Base-by-base conservation (phyloP, 2,329 filamentous ascomycete genomes). In the Penicillium sp. region DNA sequence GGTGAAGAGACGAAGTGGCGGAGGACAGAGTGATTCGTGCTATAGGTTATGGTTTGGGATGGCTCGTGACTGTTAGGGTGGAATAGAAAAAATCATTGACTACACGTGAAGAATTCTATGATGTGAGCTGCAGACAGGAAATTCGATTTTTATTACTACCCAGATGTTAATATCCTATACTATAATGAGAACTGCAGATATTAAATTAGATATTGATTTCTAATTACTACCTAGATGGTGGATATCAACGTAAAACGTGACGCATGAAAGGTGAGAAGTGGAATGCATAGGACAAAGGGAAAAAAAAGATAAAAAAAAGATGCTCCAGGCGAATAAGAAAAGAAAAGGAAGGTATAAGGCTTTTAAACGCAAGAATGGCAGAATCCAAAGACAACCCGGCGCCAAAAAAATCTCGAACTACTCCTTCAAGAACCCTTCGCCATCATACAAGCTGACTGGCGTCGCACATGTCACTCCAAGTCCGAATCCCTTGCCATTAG, bases 1-100 rank as follows among this genome's bases (percentile, higher is more conserved):
- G 74, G 76, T 52, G 78, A 76, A 19, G 81, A 84, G 68, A 78
- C 78, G 11, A 85, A 85, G 70, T 85, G 83, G 83, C 77, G 80
- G 66, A 77, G 82, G 65, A 85, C 82, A 33, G 80, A 77, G 38
- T 70, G 25, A 58, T 19, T 6, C 13, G 38, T 45, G 33, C 14
- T 1, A 37, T 10, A 52, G 11, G 4, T 19, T 10, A 40, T 43
- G 25, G 25, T 16, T 16, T 4, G n/a, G 1, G 51, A n/a, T 25
- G 3, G 49, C 5, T 52, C 6, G 26, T 8, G 35, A 37, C 6
- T 14, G 13, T 37, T 37, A 37, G 35, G 35, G 11, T 30, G 8
- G 8, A 30, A 30, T 6, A 30, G 28, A 30, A 8, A 5, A 30
- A 8, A 30, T 30, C 5, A 30, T 22, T 1, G 19, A 22, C 19